Evolutionary conservation across 2,329 filamentous ascomycete genomes (phyloP).

Genomic region (Mollisiaceae sp.): DNA sequence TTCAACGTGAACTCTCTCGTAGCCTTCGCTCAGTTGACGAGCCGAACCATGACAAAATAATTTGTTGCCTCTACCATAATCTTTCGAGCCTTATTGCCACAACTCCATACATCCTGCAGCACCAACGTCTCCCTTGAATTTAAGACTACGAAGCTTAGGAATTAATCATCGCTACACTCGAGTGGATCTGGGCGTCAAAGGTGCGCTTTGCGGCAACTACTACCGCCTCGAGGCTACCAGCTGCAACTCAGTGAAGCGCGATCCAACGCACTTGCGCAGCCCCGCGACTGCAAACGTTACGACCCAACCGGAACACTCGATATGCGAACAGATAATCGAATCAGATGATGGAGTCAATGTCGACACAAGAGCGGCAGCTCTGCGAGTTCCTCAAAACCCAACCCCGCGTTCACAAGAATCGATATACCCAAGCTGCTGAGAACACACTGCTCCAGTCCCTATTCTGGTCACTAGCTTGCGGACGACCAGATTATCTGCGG

Average conservation of each 20-base stretch:
- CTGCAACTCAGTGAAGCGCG: background rate
- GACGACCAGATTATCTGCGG: slow-evolving; percentile 73
- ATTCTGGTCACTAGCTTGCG: slow-evolving; percentile 84
- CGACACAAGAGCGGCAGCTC: slow-evolving; percentile 79
- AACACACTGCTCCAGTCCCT: slow-evolving; percentile 77
- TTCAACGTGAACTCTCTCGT: slow-evolving; percentile 13
- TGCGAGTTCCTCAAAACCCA: slow-evolving; percentile 81
- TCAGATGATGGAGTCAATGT: slow-evolving; percentile 57
- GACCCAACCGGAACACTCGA: slow-evolving; percentile 19
- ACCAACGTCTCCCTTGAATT: background rate
- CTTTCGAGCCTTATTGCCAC: background rate
- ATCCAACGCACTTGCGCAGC: background rate
- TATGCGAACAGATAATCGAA: slow-evolving; percentile 26
- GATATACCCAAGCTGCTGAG: slow-evolving; percentile 74
- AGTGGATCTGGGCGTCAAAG: background rate
- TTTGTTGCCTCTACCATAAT: slow-evolving; percentile 15
- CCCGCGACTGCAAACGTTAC: background rate
- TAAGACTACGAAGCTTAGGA: background rate
- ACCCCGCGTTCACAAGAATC: slow-evolving; percentile 73
- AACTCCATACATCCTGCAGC: background rate
- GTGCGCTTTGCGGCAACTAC: background rate
- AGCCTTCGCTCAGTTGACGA: slow-evolving; percentile 20
- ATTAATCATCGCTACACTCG: background rate
- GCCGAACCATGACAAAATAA: slow-evolving; percentile 23
- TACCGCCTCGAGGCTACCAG: slow-evolving; percentile 10